phyloP scores from a whole-genome alignment of 441 rosid species.

The Dalechampia spathulata region DNA sequence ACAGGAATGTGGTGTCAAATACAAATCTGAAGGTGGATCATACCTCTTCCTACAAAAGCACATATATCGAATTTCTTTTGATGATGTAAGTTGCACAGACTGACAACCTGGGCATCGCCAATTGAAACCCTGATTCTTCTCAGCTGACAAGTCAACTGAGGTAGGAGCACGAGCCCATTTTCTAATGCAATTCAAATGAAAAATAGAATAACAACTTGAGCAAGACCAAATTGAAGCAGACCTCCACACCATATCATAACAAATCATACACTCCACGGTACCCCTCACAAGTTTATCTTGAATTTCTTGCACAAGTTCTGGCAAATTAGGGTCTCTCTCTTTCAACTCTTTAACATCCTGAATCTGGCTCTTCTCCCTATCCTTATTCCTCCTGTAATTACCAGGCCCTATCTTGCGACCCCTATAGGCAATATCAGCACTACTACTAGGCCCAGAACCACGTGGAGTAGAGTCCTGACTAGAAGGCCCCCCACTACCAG shows the following conservation, averaged over 20 bases:
- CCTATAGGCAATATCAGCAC: slow-evolving; percentile 7
- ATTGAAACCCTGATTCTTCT: slow-evolving; percentile 82
- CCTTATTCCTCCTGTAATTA: slow-evolving; percentile 40
- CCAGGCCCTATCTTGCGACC: slow-evolving; percentile 21
- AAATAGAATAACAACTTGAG: slow-evolving; percentile 89
- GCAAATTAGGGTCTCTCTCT: slow-evolving; percentile 63
- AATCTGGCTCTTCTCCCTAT: slow-evolving; percentile 28
- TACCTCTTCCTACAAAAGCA: slow-evolving; percentile 90
- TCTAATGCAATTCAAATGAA: slow-evolving; percentile 89
- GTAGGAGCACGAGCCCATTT: slow-evolving; percentile 98
- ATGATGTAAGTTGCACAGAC: slow-evolving; percentile 67
- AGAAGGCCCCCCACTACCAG: no score
- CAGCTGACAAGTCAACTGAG: slow-evolving; percentile 67
- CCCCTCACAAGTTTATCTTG: slow-evolving; percentile 81
- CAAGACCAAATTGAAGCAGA: slow-evolving; percentile 88
- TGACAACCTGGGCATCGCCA: slow-evolving; percentile 99
- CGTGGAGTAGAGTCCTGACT: no score
- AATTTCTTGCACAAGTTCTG: slow-evolving; percentile 93
- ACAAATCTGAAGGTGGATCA: slow-evolving; percentile 90
- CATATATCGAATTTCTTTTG: slow-evolving; percentile 68
- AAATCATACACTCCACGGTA: slow-evolving; percentile 90
- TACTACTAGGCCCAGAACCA: no score
- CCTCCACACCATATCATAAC: slow-evolving; percentile 90
- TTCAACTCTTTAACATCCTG: slow-evolving; percentile 21
- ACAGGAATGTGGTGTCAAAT: slow-evolving; percentile 97